These are phyloP conservation scores for Avena eriantha DNA, from an alignment of 176 grass and related monocot genomes.

Conservation along the genomic window DNA sequence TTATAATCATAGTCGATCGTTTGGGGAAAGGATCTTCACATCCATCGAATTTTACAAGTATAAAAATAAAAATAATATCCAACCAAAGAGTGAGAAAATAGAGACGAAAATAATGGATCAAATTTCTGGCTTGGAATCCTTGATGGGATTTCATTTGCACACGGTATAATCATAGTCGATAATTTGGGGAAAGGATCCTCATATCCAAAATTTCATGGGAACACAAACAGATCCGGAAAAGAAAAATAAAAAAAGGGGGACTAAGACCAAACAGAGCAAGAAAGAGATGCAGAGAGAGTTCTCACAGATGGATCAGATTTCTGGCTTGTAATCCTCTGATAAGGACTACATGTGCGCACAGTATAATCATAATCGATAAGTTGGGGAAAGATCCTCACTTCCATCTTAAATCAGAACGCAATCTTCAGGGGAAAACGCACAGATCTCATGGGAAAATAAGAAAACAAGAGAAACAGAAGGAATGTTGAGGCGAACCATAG, in stretches of 20 bases:
- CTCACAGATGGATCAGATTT: slow-evolving; percentile 44
- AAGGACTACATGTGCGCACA: slow-evolving; percentile 28
- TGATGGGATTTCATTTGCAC: slow-evolving; percentile 32
- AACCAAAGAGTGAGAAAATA: background rate
- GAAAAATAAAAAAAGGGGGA: too few species aligned
- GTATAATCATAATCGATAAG: slow-evolving; percentile 63
- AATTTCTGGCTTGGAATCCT: slow-evolving; percentile 69
- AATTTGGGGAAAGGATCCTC: slow-evolving; percentile 69
- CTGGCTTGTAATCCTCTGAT: slow-evolving; percentile 60
- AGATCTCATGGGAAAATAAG: background rate
- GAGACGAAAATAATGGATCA: slow-evolving; percentile 34
- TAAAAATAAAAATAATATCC: too few species aligned
- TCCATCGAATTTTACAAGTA: background rate
- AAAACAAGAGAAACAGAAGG: background rate
- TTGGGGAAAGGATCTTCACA: slow-evolving; percentile 66
- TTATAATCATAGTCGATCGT: slow-evolving; percentile 60
- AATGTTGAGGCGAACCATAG: too few species aligned
- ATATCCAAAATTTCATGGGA: slow-evolving; percentile 16
- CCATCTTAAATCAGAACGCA: background rate
- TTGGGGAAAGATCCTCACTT: slow-evolving; percentile 70
- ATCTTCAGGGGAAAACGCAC: too few species aligned
- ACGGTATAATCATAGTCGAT: slow-evolving; percentile 65
- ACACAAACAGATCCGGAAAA: too few species aligned
- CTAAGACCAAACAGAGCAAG: background rate
- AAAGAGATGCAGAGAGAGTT: background rate